Percentiles rank a stretch among this genome's conserved stretches.
These are phyloP conservation scores for Puccinia hordei DNA, from an alignment of 1,284 basidiomycete genomes.

Conservation along the genomic window DNA sequence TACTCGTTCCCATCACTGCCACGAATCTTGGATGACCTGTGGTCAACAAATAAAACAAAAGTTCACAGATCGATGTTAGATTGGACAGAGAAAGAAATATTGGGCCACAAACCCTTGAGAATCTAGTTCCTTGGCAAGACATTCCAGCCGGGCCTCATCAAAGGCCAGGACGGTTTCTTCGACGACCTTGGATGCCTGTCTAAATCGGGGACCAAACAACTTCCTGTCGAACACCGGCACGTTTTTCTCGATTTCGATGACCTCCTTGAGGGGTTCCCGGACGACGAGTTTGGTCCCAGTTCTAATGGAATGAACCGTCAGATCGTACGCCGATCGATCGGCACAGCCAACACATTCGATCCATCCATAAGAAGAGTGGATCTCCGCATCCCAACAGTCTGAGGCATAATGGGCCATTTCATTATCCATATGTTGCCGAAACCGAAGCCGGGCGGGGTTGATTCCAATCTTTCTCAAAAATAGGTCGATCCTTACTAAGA, in stretches of 20 bases:
- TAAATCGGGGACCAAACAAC: conserved; percentile 83
- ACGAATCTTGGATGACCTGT: conserved; percentile 52
- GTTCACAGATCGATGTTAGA: conserved; percentile 54
- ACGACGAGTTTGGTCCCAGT: conserved; percentile 67
- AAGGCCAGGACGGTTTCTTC: conserved; percentile 72
- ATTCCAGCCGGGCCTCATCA: conserved; percentile 70
- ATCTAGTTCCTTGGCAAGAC: conserved; percentile 72
- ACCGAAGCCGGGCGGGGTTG: conserved; percentile 78
- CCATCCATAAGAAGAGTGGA: conserved; percentile 92
- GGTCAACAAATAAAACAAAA: background rate
- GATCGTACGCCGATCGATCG: conserved; percentile 93
- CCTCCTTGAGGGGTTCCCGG: conserved; percentile 79
- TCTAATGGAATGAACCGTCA: conserved; percentile 65
- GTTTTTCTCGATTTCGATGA: conserved; percentile 72
- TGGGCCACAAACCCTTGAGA: conserved; percentile 62
- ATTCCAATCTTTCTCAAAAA: conserved; percentile 93
- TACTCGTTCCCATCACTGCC: conserved; percentile 71
- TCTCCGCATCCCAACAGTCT: conserved; percentile 99
- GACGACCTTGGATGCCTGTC: conserved; percentile 75
- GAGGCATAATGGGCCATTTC: conserved; percentile 99
- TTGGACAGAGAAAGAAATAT: conserved; percentile 62
- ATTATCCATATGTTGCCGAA: conserved; percentile 94
- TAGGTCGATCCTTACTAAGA: conserved; percentile 85
- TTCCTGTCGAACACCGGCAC: conserved; percentile 85
- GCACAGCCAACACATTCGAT: conserved; percentile 99